Base-by-base conservation (phyloP, 768 basidiomycete species). In the Lentinula detonsa region DNA sequence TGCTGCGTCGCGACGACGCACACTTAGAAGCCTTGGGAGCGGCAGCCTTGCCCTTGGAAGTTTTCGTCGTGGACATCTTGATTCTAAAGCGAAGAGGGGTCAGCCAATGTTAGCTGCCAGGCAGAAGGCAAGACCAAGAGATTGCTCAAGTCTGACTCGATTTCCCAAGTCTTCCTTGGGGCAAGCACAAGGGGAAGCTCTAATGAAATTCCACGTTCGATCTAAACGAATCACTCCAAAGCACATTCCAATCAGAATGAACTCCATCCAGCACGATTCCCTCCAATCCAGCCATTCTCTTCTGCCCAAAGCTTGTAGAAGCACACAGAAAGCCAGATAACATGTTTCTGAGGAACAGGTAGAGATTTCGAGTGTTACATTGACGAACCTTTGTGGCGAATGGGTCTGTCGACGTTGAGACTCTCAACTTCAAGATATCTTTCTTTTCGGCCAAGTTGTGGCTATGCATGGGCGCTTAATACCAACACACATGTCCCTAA, bases 61-160 rank as follows among this genome's bases (percentile, higher is more conserved):
- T 77, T 78, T 90, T 89, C 64, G 86, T 83, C 59, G 83, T 78
- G 75, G 87, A 84, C 88, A 90, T 40, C 37, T 40, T 56, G 40
- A 61, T 34, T 37, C 66, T 65, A 45, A 45, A 39, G 5, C 13
- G 10, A 21, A 48, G n/a, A 48, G 16, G 16, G 21, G 9, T 4
- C 10, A 48, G 21, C 37, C 37, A 48, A 23, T 48, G 46, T 23
- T n/a, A 21, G 21, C 46, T 48, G 46, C 18, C 21, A n/a, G 7
- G 7, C 43, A 18, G 43, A 45, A 45, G 16, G 7, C 43, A 18
- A 45, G n/a, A 18, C n/a, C 15, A 45, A 45, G 16, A 18, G 16
- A 16, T 15, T 7, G 16, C 16, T 45, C 39, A 40, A 15, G 11
- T 16, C 43, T 18, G 43, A 45, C 7, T 8, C 43, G n/a, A 3